Conservation (phyloP, 139 green algal species). For the Spirogloea muscicola region DNA sequence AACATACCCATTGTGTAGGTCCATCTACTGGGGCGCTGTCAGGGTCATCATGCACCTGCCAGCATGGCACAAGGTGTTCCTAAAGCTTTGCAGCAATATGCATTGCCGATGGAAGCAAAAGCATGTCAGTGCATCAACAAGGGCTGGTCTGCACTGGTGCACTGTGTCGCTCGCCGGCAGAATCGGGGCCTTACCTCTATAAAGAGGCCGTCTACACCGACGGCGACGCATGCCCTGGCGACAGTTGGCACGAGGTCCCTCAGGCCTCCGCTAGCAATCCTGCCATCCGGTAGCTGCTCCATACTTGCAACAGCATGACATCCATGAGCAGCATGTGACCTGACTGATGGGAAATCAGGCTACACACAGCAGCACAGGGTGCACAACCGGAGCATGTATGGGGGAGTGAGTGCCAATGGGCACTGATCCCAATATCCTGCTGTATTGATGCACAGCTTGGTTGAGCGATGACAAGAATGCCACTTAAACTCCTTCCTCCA, state of each 20-base stretch:
- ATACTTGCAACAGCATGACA: too few relatives aligned
- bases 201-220: slow-evolving; percentile 68
- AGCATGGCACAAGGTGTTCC: neutral
- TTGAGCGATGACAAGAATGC: neutral
- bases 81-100: neutral
- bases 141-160: neutral
- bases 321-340: too few relatives aligned
- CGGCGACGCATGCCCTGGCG: slow-evolving; percentile 60
- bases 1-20: slow-evolving; percentile 61
- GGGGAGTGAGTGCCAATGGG: neutral
- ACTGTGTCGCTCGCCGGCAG: too few relatives aligned
- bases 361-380: too few relatives aligned
- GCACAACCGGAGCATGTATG: too few relatives aligned
- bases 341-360: too few relatives aligned
- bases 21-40: slow-evolving; percentile 60
- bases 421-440: neutral
- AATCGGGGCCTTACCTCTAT: slow-evolving; percentile 62
- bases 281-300: slow-evolving; percentile 50
- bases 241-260: slow-evolving; percentile 65
- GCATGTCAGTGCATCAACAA: neutral
- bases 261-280: slow-evolving; percentile 62
- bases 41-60: slow-evolving; percentile 62
- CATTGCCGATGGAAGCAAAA: neutral
- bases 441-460: too few relatives aligned
- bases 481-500: neutral